Evolutionary conservation across 805 yeast species (phyloP).

Genomic region (Hanseniaspora meyeri): DNA sequence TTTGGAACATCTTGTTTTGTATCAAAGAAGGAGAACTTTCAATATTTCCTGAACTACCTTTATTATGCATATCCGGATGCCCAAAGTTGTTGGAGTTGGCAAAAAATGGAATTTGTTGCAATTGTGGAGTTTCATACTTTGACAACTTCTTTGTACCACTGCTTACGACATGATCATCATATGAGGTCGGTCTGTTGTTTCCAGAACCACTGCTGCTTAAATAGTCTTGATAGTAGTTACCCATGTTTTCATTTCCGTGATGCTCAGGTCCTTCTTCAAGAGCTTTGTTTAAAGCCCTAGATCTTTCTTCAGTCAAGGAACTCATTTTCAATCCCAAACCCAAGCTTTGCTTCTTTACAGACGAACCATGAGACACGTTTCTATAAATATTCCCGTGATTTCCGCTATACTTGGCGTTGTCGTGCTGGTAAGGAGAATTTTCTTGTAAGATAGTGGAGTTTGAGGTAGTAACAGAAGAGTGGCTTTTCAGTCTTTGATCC

Average conservation of each 20-base stretch:
- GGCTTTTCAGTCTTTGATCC: constrained; percentile 8
- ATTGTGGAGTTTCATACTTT: constrained; percentile 10
- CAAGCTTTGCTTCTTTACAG: constrained; percentile 1
- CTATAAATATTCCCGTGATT: background rate
- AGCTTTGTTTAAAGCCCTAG: background rate
- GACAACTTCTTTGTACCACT: constrained; percentile 4
- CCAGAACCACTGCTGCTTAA: background rate
- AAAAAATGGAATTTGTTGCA: constrained; percentile 12
- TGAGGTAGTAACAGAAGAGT: constrained; percentile 8
- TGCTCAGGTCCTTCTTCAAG: background rate
- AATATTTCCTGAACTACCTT: background rate
- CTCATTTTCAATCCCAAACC: constrained; percentile 3
- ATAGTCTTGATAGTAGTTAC: background rate
- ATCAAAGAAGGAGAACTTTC: background rate
- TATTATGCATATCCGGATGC: background rate
- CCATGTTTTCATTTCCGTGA: background rate
- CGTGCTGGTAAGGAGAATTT: constrained; percentile 5
- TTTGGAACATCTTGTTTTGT: constrained; percentile 6
- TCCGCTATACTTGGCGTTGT: background rate
- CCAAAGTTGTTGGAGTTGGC: constrained; percentile 1
- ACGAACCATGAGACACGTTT: background rate
- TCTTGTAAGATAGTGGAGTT: constrained; percentile 9
- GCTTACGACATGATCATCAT: background rate
- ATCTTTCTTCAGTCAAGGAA: constrained; percentile 4
- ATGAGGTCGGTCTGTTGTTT: background rate